A percentile compares a stretch with the other conserved stretches of the same genome.
These are phyloP conservation scores for Coemansia biformis DNA, from an alignment of 192 early-diverging fungal species.

Conservation along the genomic window DNA sequence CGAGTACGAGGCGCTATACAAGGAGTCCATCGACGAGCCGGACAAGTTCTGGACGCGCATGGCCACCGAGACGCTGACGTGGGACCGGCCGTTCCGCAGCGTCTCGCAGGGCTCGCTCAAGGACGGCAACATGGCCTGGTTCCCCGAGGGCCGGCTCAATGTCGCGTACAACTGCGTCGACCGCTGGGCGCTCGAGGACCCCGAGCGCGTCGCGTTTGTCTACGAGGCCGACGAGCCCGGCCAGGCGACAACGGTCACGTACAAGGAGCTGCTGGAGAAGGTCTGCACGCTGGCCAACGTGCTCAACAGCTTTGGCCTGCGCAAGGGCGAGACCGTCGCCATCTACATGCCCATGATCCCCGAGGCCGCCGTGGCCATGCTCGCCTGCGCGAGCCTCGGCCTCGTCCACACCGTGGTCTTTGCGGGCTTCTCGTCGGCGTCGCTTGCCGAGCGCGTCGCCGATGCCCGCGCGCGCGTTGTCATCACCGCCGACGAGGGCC, in stretches of 20 bases:
- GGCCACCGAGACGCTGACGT: conserved; percentile 72
- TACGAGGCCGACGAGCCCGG: conserved; percentile 88
- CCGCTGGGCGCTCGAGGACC: conserved; percentile 75
- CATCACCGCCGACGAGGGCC: conserved; percentile 92
- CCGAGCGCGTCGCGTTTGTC: conserved; percentile 76
- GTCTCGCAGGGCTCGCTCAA: conserved; percentile 69
- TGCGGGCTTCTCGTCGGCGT: conserved; percentile 92
- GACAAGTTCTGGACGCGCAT: conserved; percentile 80
- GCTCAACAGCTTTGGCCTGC: conserved; percentile 72
- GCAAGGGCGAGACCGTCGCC: conserved; percentile 90
- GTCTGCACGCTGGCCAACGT: conserved; percentile 85
- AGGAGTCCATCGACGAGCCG: conserved; percentile 74
- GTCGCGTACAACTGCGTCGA: conserved; percentile 96
- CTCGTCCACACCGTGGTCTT: conserved; percentile 93
- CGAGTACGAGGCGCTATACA: conserved; percentile 76
- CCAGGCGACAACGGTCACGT: conserved; percentile 72
- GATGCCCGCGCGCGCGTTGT: conserved; percentile 78
- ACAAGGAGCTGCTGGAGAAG: conserved; percentile 72
- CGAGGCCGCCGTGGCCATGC: conserved; percentile 86
- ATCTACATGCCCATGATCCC: conserved; percentile 99
- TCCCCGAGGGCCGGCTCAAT: conserved; percentile 86
- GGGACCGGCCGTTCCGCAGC: conserved; percentile 74
- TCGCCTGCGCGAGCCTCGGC: conserved; percentile 92
- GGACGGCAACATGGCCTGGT: conserved; percentile 90
- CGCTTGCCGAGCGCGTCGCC: conserved; percentile 84